Evolutionary conservation across 2,329 filamentous ascomycete species (phyloP).

Genomic region (Aureobasidium sp.): DNA sequence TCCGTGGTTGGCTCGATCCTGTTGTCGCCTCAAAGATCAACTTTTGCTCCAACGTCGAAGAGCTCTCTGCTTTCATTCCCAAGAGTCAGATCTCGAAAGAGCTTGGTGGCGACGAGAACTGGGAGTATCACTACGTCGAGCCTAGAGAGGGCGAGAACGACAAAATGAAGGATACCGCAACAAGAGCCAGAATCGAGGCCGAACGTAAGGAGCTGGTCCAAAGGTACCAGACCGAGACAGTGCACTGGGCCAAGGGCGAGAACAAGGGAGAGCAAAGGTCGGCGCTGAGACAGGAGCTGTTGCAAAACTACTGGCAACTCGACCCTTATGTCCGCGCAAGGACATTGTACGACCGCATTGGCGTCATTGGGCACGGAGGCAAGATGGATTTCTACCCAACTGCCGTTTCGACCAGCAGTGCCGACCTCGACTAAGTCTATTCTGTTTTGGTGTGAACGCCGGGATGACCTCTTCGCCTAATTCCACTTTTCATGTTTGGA

Average conservation of each 20-base stretch:
- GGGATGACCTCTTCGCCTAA: neutral
- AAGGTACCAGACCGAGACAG: constrained; percentile 64
- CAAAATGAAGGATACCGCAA: constrained; percentile 53
- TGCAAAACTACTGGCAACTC: constrained; percentile 74
- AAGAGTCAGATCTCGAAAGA: constrained; percentile 66
- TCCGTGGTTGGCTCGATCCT: constrained; percentile 91
- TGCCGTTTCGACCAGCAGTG: constrained; percentile 17
- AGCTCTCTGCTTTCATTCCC: constrained; percentile 69
- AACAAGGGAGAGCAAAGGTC: constrained; percentile 45
- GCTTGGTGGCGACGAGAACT: constrained; percentile 77
- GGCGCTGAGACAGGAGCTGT: constrained; percentile 42
- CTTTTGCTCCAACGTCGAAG: constrained; percentile 74
- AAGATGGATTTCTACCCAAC: constrained; percentile 61
- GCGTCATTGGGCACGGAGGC: constrained; percentile 60
- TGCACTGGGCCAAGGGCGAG: constrained; percentile 60
- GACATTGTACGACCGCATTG: constrained; percentile 74
- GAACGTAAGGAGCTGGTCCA: constrained; percentile 58
- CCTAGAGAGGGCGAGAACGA: constrained; percentile 68
- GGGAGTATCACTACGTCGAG: constrained; percentile 74
- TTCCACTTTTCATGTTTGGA: neutral
- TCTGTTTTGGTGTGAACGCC: neutral
- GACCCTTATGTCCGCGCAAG: constrained; percentile 80
- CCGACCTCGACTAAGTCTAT: constrained; percentile 28
- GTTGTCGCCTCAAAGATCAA: constrained; percentile 91
- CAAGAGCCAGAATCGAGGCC: constrained; percentile 53